These are phyloP conservation scores for Phytophthora idaei DNA, from an alignment of 352 stramenopile genomes.

Conservation along the genomic window DNA sequence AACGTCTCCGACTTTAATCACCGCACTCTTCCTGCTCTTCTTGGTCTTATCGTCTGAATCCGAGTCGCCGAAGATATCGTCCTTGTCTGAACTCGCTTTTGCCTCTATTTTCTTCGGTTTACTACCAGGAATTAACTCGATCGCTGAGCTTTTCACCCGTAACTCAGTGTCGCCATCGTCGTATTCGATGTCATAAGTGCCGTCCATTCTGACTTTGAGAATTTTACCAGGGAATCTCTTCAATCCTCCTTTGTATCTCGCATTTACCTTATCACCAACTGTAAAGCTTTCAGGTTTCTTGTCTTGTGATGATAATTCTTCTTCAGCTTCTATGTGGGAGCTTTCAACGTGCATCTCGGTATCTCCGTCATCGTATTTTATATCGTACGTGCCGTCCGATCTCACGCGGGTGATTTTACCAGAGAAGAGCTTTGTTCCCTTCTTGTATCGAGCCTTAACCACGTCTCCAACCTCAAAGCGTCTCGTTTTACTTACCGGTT, in stretches of 20 bases:
- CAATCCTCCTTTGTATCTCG: slow-evolving; percentile 41
- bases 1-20: slow-evolving; percentile 32
- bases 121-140: slow-evolving; percentile 7
- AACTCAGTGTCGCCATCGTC: slow-evolving; percentile 57
- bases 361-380: slow-evolving; percentile 71
- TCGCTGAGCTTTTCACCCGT: slow-evolving; percentile 29
- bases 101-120: slow-evolving; percentile 21
- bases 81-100: slow-evolving; percentile 20
- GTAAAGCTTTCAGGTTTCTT: slow-evolving; percentile 22
- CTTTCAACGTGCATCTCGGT: slow-evolving; percentile 41
- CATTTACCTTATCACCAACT: slow-evolving; percentile 50
- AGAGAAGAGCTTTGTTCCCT: slow-evolving; percentile 43
- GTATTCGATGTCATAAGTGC: slow-evolving; percentile 70
- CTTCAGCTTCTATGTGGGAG: slow-evolving; percentile 24
- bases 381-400: slow-evolving; percentile 69
- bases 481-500: slow-evolving; percentile 6
- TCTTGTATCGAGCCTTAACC: slow-evolving; percentile 51
- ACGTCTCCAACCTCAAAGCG: slow-evolving; percentile 32
- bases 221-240: slow-evolving; percentile 58
- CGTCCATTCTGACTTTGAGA: slow-evolving; percentile 43
- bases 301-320: slow-evolving; percentile 2
- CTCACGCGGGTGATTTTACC: slow-evolving; percentile 55
- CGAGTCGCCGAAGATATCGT: slow-evolving; percentile 39
- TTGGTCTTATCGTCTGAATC: slow-evolving; percentile 27
- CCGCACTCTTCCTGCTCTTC: slow-evolving; percentile 2